Base-by-base conservation (phyloP, 1,139 yeast genomes). In the Geotrichum siamense region DNA sequence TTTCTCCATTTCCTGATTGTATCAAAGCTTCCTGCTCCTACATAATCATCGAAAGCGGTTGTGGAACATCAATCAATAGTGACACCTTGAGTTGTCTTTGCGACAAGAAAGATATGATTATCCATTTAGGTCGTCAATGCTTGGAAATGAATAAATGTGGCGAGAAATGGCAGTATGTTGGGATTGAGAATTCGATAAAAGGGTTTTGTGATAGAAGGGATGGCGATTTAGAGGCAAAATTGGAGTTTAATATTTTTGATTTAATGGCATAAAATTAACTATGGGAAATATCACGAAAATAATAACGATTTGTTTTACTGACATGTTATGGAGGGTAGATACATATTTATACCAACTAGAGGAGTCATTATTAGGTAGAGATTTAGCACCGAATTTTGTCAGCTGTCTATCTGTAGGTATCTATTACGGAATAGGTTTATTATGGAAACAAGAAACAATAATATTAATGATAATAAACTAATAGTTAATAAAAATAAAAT, bases 21-120 rank as follows among this genome's bases (percentile, higher is more conserved):
- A 25, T 39, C 10, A 26, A 29, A 15, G 8, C 25, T 15, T 15
- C 32, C 8, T 39, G 43, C 13, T n/a, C 27, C 10, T 39, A 21
- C 32, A 39, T 39, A 22, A 15, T 39, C 8, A 26, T 5, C 12
- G 26, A 39, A 28, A 27, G 37, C 10, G 38, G 38, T 10, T 39
- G 43, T 19, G 43, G 43, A 8, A 28, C 13, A 2, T 16, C 16
- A 20, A 26, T 38, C 13, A 38, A 13, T 20, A 28, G 34, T 16
- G 19, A 22, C 19, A 21, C 37, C 16, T 10, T 39, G 10, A 32
- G 31, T 15, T 39, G 43, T 20, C 31, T 39, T 9, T 39, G 43
- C 16, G 8, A 22, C 32, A 31, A 39, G 26, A 12, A 28, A 5
- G 32, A 16, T 3, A 3, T 15, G 10, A 37, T 39, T 2, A n/a